Evolutionary conservation across 2,329 filamentous ascomycete genomes (phyloP), one percentile per base, ranked within the genome.

Genomic region (Colletotrichum sp.): DNA sequence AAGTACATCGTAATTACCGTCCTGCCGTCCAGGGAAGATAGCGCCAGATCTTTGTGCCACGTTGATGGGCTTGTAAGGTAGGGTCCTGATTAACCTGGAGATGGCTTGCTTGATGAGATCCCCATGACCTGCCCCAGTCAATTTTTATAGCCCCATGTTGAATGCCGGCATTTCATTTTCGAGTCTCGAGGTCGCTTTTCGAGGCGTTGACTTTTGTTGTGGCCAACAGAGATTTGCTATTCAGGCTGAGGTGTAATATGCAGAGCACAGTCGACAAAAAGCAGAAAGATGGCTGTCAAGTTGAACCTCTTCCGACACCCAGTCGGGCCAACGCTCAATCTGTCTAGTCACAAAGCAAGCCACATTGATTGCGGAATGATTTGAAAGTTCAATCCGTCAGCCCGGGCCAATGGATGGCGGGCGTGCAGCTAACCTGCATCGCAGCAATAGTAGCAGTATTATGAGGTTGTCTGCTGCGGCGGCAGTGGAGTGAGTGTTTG

Each of bases 371-470:
- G 36, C 16, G 36, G 36, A 44, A 44, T 44, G 16, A 44, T 44
- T 9, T 44, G 36, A 18, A 44, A 44, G 36, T 44, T 44, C 36
- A 44, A 10, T 49, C 49, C n/a, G 28, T 24, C 39, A 68, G 63
- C 63, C 63, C 34, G 44, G 28, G 39, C 28, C 49, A 36, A 49
- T n/a, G 24, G 36, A 60, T 30, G 36, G n/a, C 36, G 32, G 65
- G 36, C 36, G 49, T 67, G 52, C 67, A 71, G 34, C 28, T 75
- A 30, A 36, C 68, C 49, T 71, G 69, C 68, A 71, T 75, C 60
- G 26, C 24, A 18, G 57, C 57, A 28, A 60, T 60, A 60, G 30
- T 32, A 52, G 49, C n/a, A 59, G 59, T 44, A 21, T 18, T 36
- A 34, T 26, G 55, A 12, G 34, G 7, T 21, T 39, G 52, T 32